phyloP scores from a whole-genome alignment of 2,329 filamentous ascomycete genomes.

The Fusarium sp. region DNA sequence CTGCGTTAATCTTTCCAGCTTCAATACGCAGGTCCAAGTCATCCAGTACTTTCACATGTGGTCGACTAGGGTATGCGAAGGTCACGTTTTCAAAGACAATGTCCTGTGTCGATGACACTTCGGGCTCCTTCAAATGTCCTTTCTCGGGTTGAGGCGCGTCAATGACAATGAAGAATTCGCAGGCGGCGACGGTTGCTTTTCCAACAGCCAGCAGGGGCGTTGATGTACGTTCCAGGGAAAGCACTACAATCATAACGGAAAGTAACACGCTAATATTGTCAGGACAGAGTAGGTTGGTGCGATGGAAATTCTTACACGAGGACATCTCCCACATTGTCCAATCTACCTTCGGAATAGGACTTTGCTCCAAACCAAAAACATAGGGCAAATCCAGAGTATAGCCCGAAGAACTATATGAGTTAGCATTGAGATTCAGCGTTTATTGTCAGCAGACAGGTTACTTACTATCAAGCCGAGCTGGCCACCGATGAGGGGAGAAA shows the following conservation, averaged over 20 bases:
- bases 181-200: constrained; percentile 71
- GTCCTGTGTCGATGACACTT: constrained; percentile 58
- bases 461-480: constrained; percentile 67
- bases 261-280: constrained; percentile 62
- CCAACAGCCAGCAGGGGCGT: constrained; percentile 71
- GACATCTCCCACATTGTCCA: constrained; percentile 67
- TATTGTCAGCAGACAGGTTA: not conserved
- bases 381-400: constrained; percentile 68
- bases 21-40: constrained; percentile 71
- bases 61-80: constrained; percentile 81
- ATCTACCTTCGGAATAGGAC: constrained; percentile 62
- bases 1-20: constrained; percentile 78
- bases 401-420: constrained; percentile 64
- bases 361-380: constrained; percentile 76
- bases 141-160: constrained; percentile 61
- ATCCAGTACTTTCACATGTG: constrained; percentile 75
- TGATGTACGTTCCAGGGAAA: constrained; percentile 70
- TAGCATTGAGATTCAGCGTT: constrained; percentile 4
- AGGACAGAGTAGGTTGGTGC: not conserved
- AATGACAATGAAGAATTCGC: constrained; percentile 71
- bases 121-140: constrained; percentile 56
- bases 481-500: constrained; percentile 65
- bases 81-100: constrained; percentile 72
- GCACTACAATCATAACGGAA: constrained; percentile 71
- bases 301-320: constrained; percentile 63